Conservation (phyloP, 2,329 filamentous ascomycete species). For the Fusarium penzigii region DNA sequence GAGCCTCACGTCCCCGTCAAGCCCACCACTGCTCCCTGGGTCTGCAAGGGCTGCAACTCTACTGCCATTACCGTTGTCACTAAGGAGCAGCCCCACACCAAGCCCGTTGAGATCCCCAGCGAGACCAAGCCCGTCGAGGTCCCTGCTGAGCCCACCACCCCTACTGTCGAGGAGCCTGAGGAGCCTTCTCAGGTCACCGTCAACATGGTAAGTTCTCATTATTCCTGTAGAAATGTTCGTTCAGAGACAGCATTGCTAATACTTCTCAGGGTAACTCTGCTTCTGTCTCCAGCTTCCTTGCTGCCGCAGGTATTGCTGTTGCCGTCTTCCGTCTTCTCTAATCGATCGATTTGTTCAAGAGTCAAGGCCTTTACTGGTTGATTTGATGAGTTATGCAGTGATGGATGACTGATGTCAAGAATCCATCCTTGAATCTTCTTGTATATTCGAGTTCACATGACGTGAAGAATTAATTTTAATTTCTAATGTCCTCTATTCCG, state of each 20-base stretch:
- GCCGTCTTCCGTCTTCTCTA: slow-evolving; percentile 4
- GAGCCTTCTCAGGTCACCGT: slow-evolving; percentile 1
- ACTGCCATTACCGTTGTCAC: slow-evolving; percentile 2
- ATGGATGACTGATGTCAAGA: not conserved
- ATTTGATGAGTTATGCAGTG: not conserved
- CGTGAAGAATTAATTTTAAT: not conserved
- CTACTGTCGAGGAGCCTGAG: not conserved
- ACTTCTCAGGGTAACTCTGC: slow-evolving; percentile 2
- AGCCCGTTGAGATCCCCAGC: not conserved
- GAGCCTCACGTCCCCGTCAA: not conserved
- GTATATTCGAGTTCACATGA: not conserved
- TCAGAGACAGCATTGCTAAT: not conserved
- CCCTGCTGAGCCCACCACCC: not conserved
- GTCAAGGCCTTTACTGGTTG: not conserved
- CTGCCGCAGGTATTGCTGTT: slow-evolving; percentile 5
- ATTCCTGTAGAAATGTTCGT: no score
- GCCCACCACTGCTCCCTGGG: slow-evolving; percentile 3
- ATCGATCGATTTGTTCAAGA: not conserved
- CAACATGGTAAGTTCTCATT: slow-evolving; percentile 1
- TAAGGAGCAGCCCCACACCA: not conserved
- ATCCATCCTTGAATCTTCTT: not conserved
- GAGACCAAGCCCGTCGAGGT: slow-evolving; percentile 2
- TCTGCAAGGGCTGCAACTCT: slow-evolving; percentile 8
- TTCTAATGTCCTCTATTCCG: not conserved
- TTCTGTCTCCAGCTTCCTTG: slow-evolving; percentile 9